These are phyloP conservation scores for Rhodomyrtus psidioides DNA, from an alignment of 441 rosid genomes.

Conservation along the genomic window DNA sequence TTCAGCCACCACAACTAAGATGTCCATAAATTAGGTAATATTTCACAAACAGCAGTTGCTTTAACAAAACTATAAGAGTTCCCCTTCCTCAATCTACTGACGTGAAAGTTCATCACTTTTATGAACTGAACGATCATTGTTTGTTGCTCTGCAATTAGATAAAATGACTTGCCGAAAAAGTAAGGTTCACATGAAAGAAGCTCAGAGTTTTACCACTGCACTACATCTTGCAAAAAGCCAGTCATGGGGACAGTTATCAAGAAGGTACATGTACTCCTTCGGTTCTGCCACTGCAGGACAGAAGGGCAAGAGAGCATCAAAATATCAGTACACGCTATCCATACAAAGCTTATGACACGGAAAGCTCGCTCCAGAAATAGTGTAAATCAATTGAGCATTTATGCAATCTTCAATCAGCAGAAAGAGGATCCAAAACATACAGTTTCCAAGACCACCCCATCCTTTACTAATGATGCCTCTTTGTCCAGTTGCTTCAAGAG, in stretches of 20 bases:
- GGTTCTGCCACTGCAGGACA: constrained; percentile 30
- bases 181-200: neutral
- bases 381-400: neutral
- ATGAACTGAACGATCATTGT: neutral
- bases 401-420: neutral
- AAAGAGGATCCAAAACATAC: constrained; percentile 16
- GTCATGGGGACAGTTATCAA: constrained; percentile 58
- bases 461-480: constrained; percentile 54
- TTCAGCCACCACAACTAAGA: neutral
- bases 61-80: neutral
- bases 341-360: neutral
- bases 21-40: neutral
- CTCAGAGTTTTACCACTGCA: constrained; percentile 40
- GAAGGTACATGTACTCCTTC: constrained; percentile 25
- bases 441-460: constrained; percentile 56
- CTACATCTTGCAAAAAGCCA: constrained; percentile 41
- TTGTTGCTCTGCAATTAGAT: neutral
- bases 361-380: neutral
- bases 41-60: neutral
- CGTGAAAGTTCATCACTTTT: neutral
- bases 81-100: neutral
- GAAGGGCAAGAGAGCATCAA: neutral
- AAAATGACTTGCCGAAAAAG: neutral
- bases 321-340: neutral
- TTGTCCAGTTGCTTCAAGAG: constrained; percentile 34